These are phyloP conservation scores for Porodaedalea pini DNA, from an alignment of 1,284 basidiomycete genomes.

Conservation along the genomic window DNA sequence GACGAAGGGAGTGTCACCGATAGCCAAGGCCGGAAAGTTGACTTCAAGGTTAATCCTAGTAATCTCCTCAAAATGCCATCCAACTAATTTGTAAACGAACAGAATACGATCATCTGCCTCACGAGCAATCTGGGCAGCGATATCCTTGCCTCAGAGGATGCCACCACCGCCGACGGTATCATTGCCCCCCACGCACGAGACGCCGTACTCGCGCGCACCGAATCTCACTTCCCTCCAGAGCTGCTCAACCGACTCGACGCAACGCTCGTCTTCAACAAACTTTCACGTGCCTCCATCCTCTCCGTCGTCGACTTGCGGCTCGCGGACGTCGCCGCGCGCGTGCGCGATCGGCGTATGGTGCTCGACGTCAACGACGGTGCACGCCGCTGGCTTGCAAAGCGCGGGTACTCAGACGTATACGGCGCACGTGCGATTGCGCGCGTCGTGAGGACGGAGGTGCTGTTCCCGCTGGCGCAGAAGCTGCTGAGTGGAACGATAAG, in stretches of 20 bases:
- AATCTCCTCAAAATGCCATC: slow-evolving; percentile 12
- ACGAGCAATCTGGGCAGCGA: slow-evolving; percentile 62
- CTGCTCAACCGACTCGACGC: slow-evolving; percentile 87
- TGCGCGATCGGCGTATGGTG: slow-evolving; percentile 64
- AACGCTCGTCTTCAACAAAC: slow-evolving; percentile 87
- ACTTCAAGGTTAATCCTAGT: slow-evolving; percentile 61
- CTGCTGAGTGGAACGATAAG: slow-evolving; percentile 72
- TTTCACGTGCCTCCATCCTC: slow-evolving; percentile 69
- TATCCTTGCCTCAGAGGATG: slow-evolving; percentile 68
- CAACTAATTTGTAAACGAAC: slow-evolving; percentile 19
- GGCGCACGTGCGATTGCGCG: slow-evolving; percentile 83
- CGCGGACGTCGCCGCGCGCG: slow-evolving; percentile 65
- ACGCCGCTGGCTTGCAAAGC: slow-evolving; percentile 68
- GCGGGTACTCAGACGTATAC: slow-evolving; percentile 85
- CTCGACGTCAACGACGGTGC: slow-evolving; percentile 69
- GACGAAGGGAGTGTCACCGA: slow-evolving; percentile 92
- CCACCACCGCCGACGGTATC: slow-evolving; percentile 63
- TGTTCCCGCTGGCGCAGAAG: slow-evolving; percentile 77
- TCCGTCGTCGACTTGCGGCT: slow-evolving; percentile 77
- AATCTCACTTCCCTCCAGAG: slow-evolving; percentile 85
- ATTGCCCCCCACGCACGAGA: slow-evolving; percentile 62
- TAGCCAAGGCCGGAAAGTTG: slow-evolving; percentile 71
- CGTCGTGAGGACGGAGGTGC: slow-evolving; percentile 73
- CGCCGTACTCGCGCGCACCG: slow-evolving; percentile 73
- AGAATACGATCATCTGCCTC: slow-evolving; percentile 82